Evolutionary conservation across 345 rosid genomes (phyloP).

Genomic region (Brassica incana): DNA sequence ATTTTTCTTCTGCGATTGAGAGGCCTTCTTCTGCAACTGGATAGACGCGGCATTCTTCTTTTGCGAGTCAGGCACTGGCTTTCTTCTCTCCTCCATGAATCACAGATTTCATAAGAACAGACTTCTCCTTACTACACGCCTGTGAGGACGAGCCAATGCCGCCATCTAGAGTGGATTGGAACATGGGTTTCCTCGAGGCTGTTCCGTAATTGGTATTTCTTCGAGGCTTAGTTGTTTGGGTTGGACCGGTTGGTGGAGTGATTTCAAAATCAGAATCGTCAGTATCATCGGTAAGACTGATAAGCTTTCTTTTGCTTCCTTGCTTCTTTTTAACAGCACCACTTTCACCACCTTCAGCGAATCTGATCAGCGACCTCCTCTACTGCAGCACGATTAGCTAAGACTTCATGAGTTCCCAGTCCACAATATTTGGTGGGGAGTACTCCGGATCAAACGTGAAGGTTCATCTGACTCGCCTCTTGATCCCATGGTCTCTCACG

Average conservation of each 20-base stretch:
- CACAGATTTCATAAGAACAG: neutral
- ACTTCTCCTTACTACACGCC: neutral
- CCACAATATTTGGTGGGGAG: too few species aligned
- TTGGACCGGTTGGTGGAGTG: neutral
- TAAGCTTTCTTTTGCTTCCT: neutral
- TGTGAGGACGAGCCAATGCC: neutral
- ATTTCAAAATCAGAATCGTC: neutral
- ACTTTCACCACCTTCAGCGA: neutral
- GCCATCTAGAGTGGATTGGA: neutral
- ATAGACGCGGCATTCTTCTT: too few species aligned
- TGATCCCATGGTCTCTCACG: too few species aligned
- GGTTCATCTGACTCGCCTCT: too few species aligned
- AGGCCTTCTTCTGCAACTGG: neutral
- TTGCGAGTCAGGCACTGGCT: neutral
- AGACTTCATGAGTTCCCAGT: too few species aligned
- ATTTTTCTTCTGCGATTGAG: neutral
- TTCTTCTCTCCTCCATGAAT: neutral
- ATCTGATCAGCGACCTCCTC: neutral
- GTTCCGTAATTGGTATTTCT: neutral
- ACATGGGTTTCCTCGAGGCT: neutral
- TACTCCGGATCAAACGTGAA: too few species aligned
- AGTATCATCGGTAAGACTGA: neutral
- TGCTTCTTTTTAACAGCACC: neutral
- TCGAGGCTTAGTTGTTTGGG: neutral
- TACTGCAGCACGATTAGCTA: neutral